phyloP scores from a whole-genome alignment of 2,329 filamentous ascomycete species.

The Diaporthe nobilis region DNA sequence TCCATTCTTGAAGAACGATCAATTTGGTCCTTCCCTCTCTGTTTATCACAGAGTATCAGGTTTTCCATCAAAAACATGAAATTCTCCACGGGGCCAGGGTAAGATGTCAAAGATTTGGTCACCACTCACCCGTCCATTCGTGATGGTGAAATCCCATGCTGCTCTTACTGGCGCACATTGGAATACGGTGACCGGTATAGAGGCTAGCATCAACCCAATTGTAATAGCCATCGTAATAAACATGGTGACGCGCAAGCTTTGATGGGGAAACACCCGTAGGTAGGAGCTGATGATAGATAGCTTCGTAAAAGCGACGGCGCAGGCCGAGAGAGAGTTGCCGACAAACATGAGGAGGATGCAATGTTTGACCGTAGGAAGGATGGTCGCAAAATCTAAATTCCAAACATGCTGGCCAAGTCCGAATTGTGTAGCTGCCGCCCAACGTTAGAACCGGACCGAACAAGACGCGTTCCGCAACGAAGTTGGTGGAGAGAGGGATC shows the following conservation, averaged over 20 bases:
- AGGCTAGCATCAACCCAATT: slow-evolving; percentile 7
- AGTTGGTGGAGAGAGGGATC: too few species aligned
- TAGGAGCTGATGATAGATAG: slow-evolving; percentile 20
- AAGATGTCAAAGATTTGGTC: background rate
- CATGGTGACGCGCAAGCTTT: slow-evolving; percentile 6
- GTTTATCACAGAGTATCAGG: background rate
- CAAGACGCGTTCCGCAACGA: background rate
- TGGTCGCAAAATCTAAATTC: background rate
- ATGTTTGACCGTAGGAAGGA: slow-evolving; percentile 9
- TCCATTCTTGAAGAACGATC: too few species aligned
- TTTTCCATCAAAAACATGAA: background rate
- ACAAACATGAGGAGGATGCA: slow-evolving; percentile 28
- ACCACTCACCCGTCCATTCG: slow-evolving; percentile 1
- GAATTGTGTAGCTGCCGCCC: background rate
- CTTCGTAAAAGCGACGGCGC: slow-evolving; percentile 10
- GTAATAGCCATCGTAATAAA: slow-evolving; percentile 11
- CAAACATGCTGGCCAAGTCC: slow-evolving; percentile 17
- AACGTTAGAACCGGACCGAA: background rate
- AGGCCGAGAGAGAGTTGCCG: slow-evolving; percentile 4
- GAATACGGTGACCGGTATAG: slow-evolving; percentile 7
- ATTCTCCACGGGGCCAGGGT: background rate
- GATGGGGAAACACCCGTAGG: slow-evolving; percentile 16
- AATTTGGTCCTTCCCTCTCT: background rate
- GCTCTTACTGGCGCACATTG: slow-evolving; percentile 8
- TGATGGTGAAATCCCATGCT: slow-evolving; percentile 19